These are phyloP conservation scores for Hevea brasiliensis DNA, from an alignment of 345 rosid species.

Conservation along the genomic window DNA sequence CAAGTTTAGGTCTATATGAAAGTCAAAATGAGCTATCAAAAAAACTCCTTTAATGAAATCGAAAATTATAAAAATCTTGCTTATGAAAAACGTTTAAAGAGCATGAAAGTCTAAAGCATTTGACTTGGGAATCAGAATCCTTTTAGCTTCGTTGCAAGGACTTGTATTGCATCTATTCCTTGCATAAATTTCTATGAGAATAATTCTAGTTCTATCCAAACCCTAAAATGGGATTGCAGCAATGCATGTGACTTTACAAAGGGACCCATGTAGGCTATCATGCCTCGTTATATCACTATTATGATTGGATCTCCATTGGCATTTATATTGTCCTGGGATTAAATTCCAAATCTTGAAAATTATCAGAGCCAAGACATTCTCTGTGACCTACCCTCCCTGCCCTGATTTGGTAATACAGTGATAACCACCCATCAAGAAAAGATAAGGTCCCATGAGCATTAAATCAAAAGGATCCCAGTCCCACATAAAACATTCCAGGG, in stretches of 20 bases:
- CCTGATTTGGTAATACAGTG: conserved; percentile 15
- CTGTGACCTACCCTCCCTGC: not conserved
- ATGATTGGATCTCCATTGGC: not conserved
- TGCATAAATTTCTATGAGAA: not conserved
- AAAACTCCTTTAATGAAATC: not conserved
- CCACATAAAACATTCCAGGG: not conserved
- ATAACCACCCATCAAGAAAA: conserved; percentile 1
- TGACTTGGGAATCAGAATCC: not conserved
- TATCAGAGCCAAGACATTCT: conserved; percentile 21
- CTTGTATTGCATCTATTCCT: not conserved
- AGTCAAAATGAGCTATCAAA: not conserved
- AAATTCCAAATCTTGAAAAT: conserved; percentile 17
- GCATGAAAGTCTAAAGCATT: not conserved
- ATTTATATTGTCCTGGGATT: conserved; percentile 11
- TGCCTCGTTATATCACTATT: conserved; percentile 14
- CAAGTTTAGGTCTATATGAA: not conserved
- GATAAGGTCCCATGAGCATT: not conserved
- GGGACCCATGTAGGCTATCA: conserved; percentile 20
- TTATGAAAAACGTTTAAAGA: not conserved
- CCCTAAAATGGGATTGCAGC: conserved; percentile 1
- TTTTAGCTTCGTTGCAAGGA: not conserved
- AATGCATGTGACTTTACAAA: conserved; percentile 28
- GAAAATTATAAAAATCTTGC: not conserved
- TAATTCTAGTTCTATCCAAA: not conserved
- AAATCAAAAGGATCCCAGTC: not conserved